Base-by-base conservation (phyloP, 2,329 filamentous ascomycete genomes). In the Curvularia sp. region DNA sequence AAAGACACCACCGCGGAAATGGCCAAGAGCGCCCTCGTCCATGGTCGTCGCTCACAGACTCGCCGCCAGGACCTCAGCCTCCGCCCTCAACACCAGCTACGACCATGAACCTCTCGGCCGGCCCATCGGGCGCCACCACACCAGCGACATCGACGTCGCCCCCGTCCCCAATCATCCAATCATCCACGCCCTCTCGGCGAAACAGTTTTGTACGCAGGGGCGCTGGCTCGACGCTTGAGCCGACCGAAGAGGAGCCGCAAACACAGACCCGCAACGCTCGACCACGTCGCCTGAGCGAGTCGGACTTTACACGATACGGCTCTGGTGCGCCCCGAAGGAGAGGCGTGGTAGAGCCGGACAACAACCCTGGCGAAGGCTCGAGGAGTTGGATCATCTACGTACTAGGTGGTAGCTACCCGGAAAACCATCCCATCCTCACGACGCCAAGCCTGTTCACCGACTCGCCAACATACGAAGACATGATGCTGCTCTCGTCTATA, bases 331-430 rank as follows among this genome's bases (percentile, higher is more conserved):
- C 86, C 10, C 80, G 87, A 32, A 81, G 87, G 42, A 88, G 89
- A 70, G 87, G 87, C 19, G 84, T 89, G 18, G 87, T 89, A 9
- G 81, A 82, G 65, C 81, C 81, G 1, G 80, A 82, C 63, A 77
- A 81, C 60, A 84, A 86, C 60, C 85, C 86, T 21, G 82, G 86
- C 55, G 79, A 80, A 49, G 80, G 81, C 45, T 86, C 85, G 53
- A 80, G 87, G 64, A 90, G 87, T 74, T 90, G 87, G 87, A 83
- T 90, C 67, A 89, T 90, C 52, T 90, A 90, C 70, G 87, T 90
- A 8, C 83, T 90, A 50, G 87, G 87, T 43, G 88, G 87, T 41
- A 89, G 87, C 64, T 85, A 89, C 52, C 87, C 88, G 1, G 87
- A 89, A 66, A 88, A 89, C 64, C 87, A 90, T 70, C 88, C 87